Evolutionary conservation across 2,329 filamentous ascomycete genomes (phyloP).

Genomic region (Colletotrichum zoysiae): DNA sequence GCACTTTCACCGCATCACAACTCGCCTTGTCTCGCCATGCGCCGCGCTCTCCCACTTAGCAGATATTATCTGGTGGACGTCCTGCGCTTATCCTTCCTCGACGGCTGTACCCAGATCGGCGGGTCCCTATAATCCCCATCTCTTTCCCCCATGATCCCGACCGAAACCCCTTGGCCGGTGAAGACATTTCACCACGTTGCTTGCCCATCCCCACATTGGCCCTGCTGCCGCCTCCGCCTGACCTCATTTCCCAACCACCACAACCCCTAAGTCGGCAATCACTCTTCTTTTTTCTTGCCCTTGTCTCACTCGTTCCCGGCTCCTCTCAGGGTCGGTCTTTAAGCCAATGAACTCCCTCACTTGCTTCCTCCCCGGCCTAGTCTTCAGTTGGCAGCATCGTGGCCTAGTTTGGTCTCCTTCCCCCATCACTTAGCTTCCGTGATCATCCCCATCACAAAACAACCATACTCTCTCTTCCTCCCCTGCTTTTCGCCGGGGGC

Average conservation of each 20-base stretch:
- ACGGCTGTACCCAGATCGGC: slow-evolving; percentile 16
- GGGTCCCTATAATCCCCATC: slow-evolving; percentile 19
- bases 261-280: not conserved
- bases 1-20: not conserved
- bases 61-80: slow-evolving; percentile 36
- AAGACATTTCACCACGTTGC: slow-evolving; percentile 35
- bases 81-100: slow-evolving; percentile 27
- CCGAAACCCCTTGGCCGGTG: slow-evolving; percentile 27
- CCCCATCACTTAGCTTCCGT: slow-evolving; percentile 1
- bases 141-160: slow-evolving; percentile 30
- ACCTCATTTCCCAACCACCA: slow-evolving; percentile 16
- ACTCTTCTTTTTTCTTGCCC: slow-evolving; percentile 1
- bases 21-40: slow-evolving; percentile 1
- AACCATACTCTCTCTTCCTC: slow-evolving; percentile 1
- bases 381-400: slow-evolving; percentile 5
- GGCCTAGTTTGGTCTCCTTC: slow-evolving; percentile 30
- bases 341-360: slow-evolving; percentile 23
- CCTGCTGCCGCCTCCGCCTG: slow-evolving; percentile 18
- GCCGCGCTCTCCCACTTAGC: not conserved
- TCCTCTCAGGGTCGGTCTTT: not conserved
- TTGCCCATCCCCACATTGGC: slow-evolving; percentile 24
- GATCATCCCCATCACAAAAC: slow-evolving; percentile 16
- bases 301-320: slow-evolving; percentile 29
- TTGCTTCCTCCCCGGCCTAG: slow-evolving; percentile 18
- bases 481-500: not conserved